Evolutionary conservation across 169 alveolate genomes (phyloP), one percentile per base, ranked within the genome.

Genomic region (Blepharisma undulans): DNA sequence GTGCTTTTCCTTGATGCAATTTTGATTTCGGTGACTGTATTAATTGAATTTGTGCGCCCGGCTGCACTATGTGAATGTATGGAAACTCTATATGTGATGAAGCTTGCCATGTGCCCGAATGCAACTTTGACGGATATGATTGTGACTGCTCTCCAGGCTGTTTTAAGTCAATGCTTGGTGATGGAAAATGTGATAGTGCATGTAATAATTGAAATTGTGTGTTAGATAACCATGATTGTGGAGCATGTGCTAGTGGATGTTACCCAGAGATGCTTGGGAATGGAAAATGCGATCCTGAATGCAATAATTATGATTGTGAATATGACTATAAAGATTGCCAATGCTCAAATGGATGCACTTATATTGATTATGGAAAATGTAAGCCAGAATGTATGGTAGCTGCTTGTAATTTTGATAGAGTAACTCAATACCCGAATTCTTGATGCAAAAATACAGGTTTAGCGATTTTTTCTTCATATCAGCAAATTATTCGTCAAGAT

Each of bases 61-160:
- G n/a, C n/a, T n/a, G n/a, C n/a, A n/a, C n/a, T n/a, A n/a, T n/a
- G 22, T 16, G 22, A 16, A 27, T 81, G 77, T 16, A 27, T 27
- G 88, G 88, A 81, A 25, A 81, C 25, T 72, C 77, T 14, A 33
- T 18, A 33, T 81, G 88, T 32, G 66, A 81, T 25, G 22, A 81
- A 16, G 77, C 66, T 16, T 81, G 88, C 77, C 12, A 81, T 22
- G 12, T 14, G 19, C 12, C n/a, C 19, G 88, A 81, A 29, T 81
- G 88, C 88, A 14, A 25, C 34, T 25, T 16, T 29, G 88, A 81
- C 32, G 14, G 19, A 25, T 14, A 22, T 16, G 88, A 81, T 32
- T 81, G 88, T 33, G 66, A 81, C n/a, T 81, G 88, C 25, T 16
- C 21, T 81, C 77, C 72, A 12, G 19, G 14, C 16, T 25, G 77